A percentile compares a stretch with the other conserved stretches of the same genome.
phyloP scores from a whole-genome alignment of 345 rosid genomes.

The Salix arbutifolia region DNA sequence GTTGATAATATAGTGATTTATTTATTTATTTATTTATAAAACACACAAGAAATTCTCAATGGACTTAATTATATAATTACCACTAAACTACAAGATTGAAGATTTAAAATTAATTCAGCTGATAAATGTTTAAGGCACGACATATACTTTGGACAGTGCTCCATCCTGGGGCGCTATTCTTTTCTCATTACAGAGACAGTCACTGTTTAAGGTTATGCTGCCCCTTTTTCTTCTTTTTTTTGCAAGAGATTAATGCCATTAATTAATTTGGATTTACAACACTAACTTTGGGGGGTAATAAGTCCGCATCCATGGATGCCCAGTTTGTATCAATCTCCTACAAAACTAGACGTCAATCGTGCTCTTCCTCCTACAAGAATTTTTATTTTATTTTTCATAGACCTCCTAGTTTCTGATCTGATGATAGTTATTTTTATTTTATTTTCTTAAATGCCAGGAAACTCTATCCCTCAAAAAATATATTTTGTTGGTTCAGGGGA shows the following conservation, averaged over 20 bases:
- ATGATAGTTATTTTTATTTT: no score
- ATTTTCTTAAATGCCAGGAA: no score
- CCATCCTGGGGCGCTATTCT: background rate
- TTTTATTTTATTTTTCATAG: no score
- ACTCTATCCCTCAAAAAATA: no score
- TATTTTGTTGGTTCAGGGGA: no score
- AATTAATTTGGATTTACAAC: background rate
- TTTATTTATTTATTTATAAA: no score
- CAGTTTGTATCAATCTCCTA: background rate
- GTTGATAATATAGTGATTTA: background rate
- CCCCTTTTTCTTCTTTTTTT: background rate
- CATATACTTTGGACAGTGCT: background rate
- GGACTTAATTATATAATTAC: background rate
- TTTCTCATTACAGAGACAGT: background rate
- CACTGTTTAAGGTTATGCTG: background rate
- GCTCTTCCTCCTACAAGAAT: no score
- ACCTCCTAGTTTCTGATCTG: no score
- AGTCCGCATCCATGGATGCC: slow-evolving; percentile 17
- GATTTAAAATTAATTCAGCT: background rate
- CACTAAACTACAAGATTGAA: background rate
- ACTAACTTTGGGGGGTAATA: slow-evolving; percentile 6
- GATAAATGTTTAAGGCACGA: background rate
- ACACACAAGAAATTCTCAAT: background rate
- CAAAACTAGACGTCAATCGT: no score
- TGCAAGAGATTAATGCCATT: slow-evolving; percentile 1